Evolutionary conservation across 164 flowering plant species (phyloP).

Genomic region (Vitis rotundifolia): DNA sequence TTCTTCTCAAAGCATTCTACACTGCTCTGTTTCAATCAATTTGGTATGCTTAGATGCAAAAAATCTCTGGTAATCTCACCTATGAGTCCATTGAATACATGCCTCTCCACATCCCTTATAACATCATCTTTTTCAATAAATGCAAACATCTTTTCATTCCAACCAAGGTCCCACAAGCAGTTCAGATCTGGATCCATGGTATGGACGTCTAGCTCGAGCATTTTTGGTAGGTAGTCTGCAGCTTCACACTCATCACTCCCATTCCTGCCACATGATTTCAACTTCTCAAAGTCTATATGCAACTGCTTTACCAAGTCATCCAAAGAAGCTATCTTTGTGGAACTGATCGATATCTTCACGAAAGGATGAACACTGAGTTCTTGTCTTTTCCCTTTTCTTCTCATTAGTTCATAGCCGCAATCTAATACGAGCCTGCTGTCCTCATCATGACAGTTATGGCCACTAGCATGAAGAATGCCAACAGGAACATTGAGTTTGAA

Average conservation of each 20-base stretch:
- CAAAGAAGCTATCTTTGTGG: constrained; percentile 37
- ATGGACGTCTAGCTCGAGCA: constrained; percentile 62
- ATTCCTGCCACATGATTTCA: constrained; percentile 35
- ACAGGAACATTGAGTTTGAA: constrained; percentile 72
- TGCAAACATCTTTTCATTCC: constrained; percentile 43
- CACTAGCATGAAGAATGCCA: constrained; percentile 41
- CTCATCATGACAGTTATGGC: constrained; percentile 27
- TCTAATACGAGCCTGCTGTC: constrained; percentile 54
- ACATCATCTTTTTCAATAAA: constrained; percentile 56
- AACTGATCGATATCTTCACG: constrained; percentile 18
- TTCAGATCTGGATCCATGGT: constrained; percentile 50
- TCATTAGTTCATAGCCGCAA: constrained; percentile 72
- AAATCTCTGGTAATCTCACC: constrained; percentile 57
- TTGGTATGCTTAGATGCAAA: constrained; percentile 5
- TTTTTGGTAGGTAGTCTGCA: constrained; percentile 44
- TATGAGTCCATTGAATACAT: constrained; percentile 53
- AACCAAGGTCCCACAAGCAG: constrained; percentile 87
- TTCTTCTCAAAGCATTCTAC: no score
- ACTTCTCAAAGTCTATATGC: constrained; percentile 48
- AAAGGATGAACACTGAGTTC: constrained; percentile 49
- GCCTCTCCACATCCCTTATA: constrained; percentile 60
- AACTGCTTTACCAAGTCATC: constrained; percentile 70
- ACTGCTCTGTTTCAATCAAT: background rate
- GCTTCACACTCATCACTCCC: constrained; percentile 27
- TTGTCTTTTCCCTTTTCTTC: constrained; percentile 65